Base-by-base conservation (phyloP, 352 stramenopile genomes). In the Globisporangium megalacanthum region DNA sequence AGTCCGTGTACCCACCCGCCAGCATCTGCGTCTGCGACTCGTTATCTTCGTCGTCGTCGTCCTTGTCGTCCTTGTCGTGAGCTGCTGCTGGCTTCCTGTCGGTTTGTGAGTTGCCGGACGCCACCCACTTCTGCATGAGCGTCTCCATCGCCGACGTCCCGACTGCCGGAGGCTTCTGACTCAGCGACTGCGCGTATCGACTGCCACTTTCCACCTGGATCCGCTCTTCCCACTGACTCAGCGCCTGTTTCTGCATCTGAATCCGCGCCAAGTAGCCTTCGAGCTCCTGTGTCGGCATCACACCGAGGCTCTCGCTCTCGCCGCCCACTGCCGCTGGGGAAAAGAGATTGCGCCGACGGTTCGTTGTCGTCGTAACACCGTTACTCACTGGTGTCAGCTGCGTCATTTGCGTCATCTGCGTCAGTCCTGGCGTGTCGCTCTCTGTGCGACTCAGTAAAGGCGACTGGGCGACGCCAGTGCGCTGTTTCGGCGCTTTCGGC, bases 261-360 rank as follows among this genome's bases (percentile, higher is more conserved):
- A 85, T 83, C 0, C 75, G 65, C 44, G 77, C 71, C 54, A 81
- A 51, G 56, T 81, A 83, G 31, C 55, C 70, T 54, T 83, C 70
- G 42, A 85, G 65, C 22, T 85, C 75, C 52, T 84, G 75, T 20
- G 73, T 85, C 3, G 58, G 59, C 64, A 85, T 77, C 7, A 83
- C 53, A 25, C 22, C 49, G 29, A 50, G 66, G 20, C 49, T 58
- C 14, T n/a, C 36, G 54, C 50, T 61, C 35, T 41, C 53, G 29
- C 37, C 39, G 20, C 49, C 55, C 14, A 41, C 33, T 6, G 42
- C 2, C 4, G 37, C 35, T 9, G 58, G 46, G 3, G 58, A 56
- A 20, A 53, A 63, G 13, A 56, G 37, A 19, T 41, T 64, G 29
- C 58, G 37, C 13, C 47, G 53, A 19, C 58, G 53, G 17, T 47